phyloP scores from a whole-genome alignment of 2,329 filamentous ascomycete species.

The Colletotrichum sp. region DNA sequence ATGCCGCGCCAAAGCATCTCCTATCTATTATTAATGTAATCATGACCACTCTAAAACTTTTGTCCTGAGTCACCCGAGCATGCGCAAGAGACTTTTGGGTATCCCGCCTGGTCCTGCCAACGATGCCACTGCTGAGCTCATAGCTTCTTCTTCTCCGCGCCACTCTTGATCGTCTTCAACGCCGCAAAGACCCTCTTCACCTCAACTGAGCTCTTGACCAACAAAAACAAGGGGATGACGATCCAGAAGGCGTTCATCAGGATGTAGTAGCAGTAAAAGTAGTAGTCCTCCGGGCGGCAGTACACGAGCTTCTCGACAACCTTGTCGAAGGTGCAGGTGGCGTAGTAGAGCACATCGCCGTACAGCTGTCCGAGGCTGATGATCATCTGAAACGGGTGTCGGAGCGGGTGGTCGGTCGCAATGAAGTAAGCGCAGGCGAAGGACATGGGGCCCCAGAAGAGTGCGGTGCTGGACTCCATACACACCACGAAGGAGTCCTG shows the following conservation, averaged over 20 bases:
- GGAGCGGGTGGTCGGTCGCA: slow-evolving; percentile 46
- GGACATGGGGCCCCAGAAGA: slow-evolving; percentile 59
- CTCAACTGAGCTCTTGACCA: slow-evolving; percentile 32
- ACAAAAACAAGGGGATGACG: slow-evolving; percentile 45
- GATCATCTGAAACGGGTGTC: slow-evolving; percentile 53
- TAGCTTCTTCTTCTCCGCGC: background rate
- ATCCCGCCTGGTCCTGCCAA: fast-evolving
- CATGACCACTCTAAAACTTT: background rate
- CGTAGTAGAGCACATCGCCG: slow-evolving; percentile 58
- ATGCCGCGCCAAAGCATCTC: background rate
- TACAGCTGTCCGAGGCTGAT: slow-evolving; percentile 56
- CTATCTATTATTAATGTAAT: background rate
- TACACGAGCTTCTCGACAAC: slow-evolving; percentile 42
- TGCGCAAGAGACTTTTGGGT: fast-evolving
- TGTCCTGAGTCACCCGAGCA: fast-evolving
- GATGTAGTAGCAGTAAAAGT: slow-evolving; percentile 60
- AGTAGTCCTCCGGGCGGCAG: slow-evolving; percentile 55
- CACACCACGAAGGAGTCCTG: slow-evolving; percentile 58
- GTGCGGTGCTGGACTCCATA: slow-evolving; percentile 60
- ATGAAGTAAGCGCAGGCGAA: slow-evolving; percentile 51
- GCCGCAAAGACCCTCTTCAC: slow-evolving; percentile 30
- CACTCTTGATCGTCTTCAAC: slow-evolving; percentile 24
- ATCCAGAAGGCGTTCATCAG: slow-evolving; percentile 60
- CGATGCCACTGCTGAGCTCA: background rate
- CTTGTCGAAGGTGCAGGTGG: slow-evolving; percentile 49